Evolutionary conservation across 345 rosid species (phyloP).

Genomic region (Gossypium australe): DNA sequence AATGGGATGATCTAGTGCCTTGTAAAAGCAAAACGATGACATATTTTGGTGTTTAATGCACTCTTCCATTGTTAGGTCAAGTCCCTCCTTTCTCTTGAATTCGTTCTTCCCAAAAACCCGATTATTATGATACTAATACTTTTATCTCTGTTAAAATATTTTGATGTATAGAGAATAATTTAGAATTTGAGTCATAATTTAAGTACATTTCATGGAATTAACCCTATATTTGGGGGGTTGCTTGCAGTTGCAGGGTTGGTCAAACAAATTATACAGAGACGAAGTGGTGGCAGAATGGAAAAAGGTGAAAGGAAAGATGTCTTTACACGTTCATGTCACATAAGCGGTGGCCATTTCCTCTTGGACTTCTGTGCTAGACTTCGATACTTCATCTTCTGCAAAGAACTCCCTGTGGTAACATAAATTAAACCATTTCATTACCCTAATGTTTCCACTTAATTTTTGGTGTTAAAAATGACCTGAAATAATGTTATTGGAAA

Average conservation of each 20-base stretch:
- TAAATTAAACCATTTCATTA: too few species aligned
- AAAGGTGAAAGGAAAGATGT: constrained; percentile 89
- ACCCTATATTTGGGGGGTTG: background rate
- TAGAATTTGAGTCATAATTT: background rate
- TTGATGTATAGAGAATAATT: too few species aligned
- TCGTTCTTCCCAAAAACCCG: too few species aligned
- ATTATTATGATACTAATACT: too few species aligned
- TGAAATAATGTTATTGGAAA: background rate
- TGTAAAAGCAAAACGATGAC: too few species aligned
- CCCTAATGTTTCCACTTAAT: too few species aligned
- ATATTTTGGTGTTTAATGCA: too few species aligned
- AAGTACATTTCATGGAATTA: background rate
- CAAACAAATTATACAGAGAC: constrained; percentile 74
- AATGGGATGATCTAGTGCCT: too few species aligned
- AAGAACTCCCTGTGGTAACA: constrained; percentile 81
- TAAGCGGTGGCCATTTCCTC: constrained; percentile 90
- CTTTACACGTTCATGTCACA: constrained; percentile 95
- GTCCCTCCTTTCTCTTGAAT: too few species aligned
- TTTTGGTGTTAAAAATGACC: background rate
- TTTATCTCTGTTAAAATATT: too few species aligned
- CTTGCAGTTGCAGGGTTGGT: constrained; percentile 89
- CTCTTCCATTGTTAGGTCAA: too few species aligned
- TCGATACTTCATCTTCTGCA: constrained; percentile 76
- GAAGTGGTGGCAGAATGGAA: constrained; percentile 99
- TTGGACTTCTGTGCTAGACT: constrained; percentile 60